phyloP scores from a whole-genome alignment of 2,329 filamentous ascomycete species.

The Arthrobotrys iridis region DNA sequence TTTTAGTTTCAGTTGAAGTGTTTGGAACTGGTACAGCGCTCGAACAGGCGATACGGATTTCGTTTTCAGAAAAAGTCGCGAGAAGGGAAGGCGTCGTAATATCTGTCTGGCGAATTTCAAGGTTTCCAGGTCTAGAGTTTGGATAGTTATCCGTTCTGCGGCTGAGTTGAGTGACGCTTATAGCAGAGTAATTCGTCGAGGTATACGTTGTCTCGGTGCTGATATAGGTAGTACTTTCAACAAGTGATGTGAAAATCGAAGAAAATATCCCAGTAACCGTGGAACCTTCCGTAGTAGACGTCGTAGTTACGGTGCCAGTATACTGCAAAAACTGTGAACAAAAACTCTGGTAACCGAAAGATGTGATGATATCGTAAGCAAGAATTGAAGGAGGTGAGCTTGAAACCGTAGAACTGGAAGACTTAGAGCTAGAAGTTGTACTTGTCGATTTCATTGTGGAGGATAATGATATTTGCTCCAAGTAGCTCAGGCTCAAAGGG shows the following conservation, averaged over 20 bases:
- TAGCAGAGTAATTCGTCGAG: background rate
- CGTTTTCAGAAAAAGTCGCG: background rate
- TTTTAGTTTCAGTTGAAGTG: background rate
- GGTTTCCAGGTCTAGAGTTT: too few relatives aligned
- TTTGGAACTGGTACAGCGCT: background rate
- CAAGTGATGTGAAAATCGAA: background rate
- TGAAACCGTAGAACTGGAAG: background rate
- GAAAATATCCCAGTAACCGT: background rate
- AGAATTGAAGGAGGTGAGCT: background rate
- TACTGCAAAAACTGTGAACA: background rate
- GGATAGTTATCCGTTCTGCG: too few relatives aligned
- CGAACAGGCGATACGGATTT: background rate
- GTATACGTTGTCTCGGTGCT: background rate
- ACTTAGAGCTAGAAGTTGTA: background rate
- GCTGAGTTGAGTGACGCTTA: too few relatives aligned
- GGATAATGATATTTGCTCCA: background rate
- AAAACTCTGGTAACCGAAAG: background rate
- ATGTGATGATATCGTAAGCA: background rate
- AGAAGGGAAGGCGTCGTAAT: background rate
- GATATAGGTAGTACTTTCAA: background rate
- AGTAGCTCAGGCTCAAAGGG: background rate
- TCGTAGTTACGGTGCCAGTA: background rate
- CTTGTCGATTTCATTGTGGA: background rate
- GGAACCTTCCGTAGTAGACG: background rate
- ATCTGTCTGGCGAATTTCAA: background rate